These are phyloP conservation scores for Diplodia seriata DNA, from an alignment of 2,329 filamentous ascomycete genomes.

Conservation along the genomic window DNA sequence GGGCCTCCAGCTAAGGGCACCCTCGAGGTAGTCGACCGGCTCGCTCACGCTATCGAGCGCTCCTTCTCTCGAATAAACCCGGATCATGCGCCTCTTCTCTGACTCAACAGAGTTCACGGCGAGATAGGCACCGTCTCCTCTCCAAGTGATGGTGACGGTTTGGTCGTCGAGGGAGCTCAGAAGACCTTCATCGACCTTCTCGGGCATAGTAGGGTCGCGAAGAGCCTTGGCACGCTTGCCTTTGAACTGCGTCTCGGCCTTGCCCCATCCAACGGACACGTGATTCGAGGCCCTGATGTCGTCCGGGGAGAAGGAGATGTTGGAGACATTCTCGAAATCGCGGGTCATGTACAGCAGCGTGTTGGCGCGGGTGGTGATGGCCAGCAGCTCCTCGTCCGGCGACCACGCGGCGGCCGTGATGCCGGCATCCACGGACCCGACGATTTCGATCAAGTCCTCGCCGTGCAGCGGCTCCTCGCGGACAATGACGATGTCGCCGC, in stretches of 20 bases:
- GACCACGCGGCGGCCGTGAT: constrained; percentile 92
- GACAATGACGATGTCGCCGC: constrained; percentile 88
- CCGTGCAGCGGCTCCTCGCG: constrained; percentile 71
- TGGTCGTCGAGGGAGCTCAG: constrained; percentile 77
- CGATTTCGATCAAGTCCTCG: constrained; percentile 88
- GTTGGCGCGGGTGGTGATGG: constrained; percentile 78
- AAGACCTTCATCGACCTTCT: constrained; percentile 84
- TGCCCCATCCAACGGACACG: constrained; percentile 97
- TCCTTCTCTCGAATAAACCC: constrained; percentile 90
- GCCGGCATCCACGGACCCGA: constrained; percentile 91
- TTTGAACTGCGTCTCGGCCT: constrained; percentile 97
- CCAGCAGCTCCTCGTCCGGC: constrained; percentile 89
- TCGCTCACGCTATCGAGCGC: constrained; percentile 92
- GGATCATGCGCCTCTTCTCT: constrained; percentile 75
- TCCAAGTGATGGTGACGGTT: constrained; percentile 81
- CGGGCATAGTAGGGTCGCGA: constrained; percentile 91
- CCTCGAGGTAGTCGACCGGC: constrained; percentile 90
- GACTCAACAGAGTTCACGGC: constrained; percentile 82
- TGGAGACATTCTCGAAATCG: constrained; percentile 82
- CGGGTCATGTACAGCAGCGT: constrained; percentile 93
- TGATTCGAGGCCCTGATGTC: constrained; percentile 89
- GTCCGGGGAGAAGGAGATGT: constrained; percentile 73
- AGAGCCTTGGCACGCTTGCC: constrained; percentile 86
- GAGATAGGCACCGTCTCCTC: constrained; percentile 90
- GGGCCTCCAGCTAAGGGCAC: constrained; percentile 87